Evolutionary conservation across 2,329 filamentous ascomycete species (phyloP), one percentile per base, ranked within the genome.

Genomic region (Trichoderma simmonsii): DNA sequence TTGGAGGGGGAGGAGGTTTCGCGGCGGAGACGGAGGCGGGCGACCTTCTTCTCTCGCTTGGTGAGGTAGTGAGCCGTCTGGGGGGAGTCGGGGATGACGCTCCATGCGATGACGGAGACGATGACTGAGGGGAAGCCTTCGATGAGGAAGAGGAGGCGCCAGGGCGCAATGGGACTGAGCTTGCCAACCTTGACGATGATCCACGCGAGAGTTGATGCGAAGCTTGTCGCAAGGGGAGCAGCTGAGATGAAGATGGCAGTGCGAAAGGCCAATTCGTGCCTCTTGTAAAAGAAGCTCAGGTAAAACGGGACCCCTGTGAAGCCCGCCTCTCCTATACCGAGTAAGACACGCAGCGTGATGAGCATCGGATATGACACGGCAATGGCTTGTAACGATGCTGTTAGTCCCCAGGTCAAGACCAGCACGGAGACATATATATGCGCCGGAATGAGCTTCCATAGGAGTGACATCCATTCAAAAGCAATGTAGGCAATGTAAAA

Each of bases 241-340:
- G 96, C 95, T 76, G 79, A 94, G 69, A 98, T 91, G 81, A 97
- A 97, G 2, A 97, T 86, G 26, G 94, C 95, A 0, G 93, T 96
- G 48, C 95, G 86, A 73, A 96, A 91, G 0, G 95, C 95, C 39
- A 98, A 84, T 80, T 98, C 95, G 59, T 88, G 83, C 43, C 88
- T 81, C 76, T 85, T 87, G 79, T 88, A 91, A 80, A 91, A 91
- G 80, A 90, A 90, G 18, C 88, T 89, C 36, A 91, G 80, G 75
- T 90, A 91, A 72, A 89, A 88, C 0, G 89, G 89, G 48, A 91
- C 86, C 3, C 89, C 89, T 0, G 87, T 86, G 74, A 92, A 92
- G 2, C 88, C 90, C 3, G 90, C 90, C 82, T 92, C 90, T 48
- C 87, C 88, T 9, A 91, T 85, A 11, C 90, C 90, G 1, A 92